These are phyloP conservation scores for Colletotrichum viniferum DNA, from an alignment of 2,329 filamentous ascomycete species.

Conservation along the genomic window DNA sequence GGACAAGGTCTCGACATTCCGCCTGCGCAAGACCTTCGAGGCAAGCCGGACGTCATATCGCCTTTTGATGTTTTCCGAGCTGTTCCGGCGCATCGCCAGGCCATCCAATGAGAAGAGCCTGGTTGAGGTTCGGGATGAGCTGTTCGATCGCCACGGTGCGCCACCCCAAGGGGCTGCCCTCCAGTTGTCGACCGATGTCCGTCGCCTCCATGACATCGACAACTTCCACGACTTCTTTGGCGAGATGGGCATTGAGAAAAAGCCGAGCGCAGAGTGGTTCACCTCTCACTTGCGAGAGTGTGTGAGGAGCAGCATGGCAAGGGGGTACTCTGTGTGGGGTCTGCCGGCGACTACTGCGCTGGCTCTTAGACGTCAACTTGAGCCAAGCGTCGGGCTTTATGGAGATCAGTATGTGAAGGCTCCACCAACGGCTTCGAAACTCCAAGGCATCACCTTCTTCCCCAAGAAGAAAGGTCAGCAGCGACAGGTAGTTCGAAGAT, in stretches of 20 bases:
- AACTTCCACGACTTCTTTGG: conserved; percentile 46
- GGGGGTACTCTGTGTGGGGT: conserved; percentile 32
- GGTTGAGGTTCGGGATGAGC: conserved; percentile 42
- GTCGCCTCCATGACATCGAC: conserved; percentile 44
- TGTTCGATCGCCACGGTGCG: conserved; percentile 51
- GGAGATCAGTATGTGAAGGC: neutral
- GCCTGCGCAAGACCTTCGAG: conserved; percentile 49
- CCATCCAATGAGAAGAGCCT: conserved; percentile 38
- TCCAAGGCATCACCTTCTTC: neutral
- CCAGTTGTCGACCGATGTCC: conserved; percentile 45
- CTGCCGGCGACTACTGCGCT: neutral
- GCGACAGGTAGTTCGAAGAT: neutral
- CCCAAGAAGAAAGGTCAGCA: neutral
- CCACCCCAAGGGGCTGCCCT: conserved; percentile 45
- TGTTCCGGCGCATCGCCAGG: conserved; percentile 50
- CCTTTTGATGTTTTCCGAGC: conserved; percentile 56
- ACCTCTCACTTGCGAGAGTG: conserved; percentile 37
- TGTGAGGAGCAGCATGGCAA: conserved; percentile 34
- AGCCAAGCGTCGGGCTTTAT: neutral
- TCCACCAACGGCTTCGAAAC: neutral
- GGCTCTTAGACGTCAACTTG: neutral
- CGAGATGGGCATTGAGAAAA: conserved; percentile 42
- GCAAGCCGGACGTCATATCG: conserved; percentile 52
- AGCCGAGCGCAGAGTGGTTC: conserved; percentile 30
- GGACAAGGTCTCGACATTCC: conserved; percentile 44